Percentiles rank a stretch among this genome's conserved stretches.
Conservation (phyloP, 768 basidiomycete genomes). For the Mrakia hoshinonis region DNA sequence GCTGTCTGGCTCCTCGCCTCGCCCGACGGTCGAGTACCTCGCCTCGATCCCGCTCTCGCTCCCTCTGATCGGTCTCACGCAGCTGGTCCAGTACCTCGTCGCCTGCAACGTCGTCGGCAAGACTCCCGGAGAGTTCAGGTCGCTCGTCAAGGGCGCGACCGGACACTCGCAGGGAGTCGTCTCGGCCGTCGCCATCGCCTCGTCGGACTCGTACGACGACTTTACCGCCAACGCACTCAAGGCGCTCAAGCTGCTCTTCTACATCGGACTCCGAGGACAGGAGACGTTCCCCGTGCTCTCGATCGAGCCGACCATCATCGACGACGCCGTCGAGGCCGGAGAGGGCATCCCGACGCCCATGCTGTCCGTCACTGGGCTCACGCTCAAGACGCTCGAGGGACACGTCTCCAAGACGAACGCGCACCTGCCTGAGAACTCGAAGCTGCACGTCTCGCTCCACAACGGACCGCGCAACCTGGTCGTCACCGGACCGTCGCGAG, state of each 20-base stretch:
- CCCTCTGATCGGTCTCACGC: conserved; percentile 91
- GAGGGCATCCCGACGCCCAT: conserved; percentile 91
- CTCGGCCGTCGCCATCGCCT: conserved; percentile 79
- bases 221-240: conserved; percentile 69
- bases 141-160: conserved; percentile 71
- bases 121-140: conserved; percentile 69
- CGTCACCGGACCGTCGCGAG: conserved; percentile 80
- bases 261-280: conserved; percentile 83
- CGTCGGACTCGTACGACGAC: conserved; percentile 64
- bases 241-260: conserved; percentile 86
- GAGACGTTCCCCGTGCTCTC: conserved; percentile 87
- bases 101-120: conserved; percentile 65
- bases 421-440: conserved; percentile 66
- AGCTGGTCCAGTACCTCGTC: conserved; percentile 84
- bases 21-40: conserved; percentile 74
- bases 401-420: conserved; percentile 82
- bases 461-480: conserved; percentile 88
- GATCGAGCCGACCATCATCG: conserved; percentile 75
- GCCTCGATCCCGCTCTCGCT: conserved; percentile 89
- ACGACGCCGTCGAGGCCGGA: conserved; percentile 80
- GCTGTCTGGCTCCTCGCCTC: conserved; percentile 61
- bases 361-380: conserved; percentile 78
- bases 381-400: conserved; percentile 58
- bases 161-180: conserved; percentile 97
- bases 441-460: conserved; percentile 76